Evolutionary conservation across 805 yeast genomes (phyloP), one percentile per base, ranked within the genome.

Genomic region (Pichia paraexigua): DNA sequence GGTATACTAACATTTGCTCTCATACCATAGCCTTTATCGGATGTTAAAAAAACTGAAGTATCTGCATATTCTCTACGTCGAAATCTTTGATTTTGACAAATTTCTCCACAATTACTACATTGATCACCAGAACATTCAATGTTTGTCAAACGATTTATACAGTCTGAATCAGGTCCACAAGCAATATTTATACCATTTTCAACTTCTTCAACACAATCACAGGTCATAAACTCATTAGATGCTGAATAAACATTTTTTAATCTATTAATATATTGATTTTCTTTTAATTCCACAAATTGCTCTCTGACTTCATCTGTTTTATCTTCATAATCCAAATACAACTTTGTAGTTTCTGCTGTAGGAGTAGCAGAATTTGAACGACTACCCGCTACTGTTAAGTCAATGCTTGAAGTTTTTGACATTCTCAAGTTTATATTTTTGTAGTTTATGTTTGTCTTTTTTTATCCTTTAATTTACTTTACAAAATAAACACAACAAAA

Each of bases 131-230:
- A 77, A 77, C 99, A 92, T 68, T 92, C 99, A 46, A 92, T 90
- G 41, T 90, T 85, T 0, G 98, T 94, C 48, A 90, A 77, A 48
- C 98, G 71, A 68, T 92, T 92, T 60, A 94, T 90, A 76, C 99
- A 92, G 65, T 85, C 90, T 17, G 94, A 84, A 56, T 83, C 82
- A 30, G 85, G 87, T 35, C 82, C 87, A 75, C 99, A 92, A 1
- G 97, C 95, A 15, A 61, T 45, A 58, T 80, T 80, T 50, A 70
- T 71, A 32, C 64, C 60, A 5, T 47, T 47, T 24, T 70, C 72
- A 48, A 67, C 74, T 20, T 73, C 75, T 64, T 76, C 87, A 43
- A 53, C 60, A 72, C 99, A 92, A 63, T 90, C 97, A 73, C 99
- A 92, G 17, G 91, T 80, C 94, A 92, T 90, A 56, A 77, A 76